These are phyloP conservation scores for Plasmodium billcollinsi DNA, from an alignment of 169 alveolate species.

Conservation along the genomic window DNA sequence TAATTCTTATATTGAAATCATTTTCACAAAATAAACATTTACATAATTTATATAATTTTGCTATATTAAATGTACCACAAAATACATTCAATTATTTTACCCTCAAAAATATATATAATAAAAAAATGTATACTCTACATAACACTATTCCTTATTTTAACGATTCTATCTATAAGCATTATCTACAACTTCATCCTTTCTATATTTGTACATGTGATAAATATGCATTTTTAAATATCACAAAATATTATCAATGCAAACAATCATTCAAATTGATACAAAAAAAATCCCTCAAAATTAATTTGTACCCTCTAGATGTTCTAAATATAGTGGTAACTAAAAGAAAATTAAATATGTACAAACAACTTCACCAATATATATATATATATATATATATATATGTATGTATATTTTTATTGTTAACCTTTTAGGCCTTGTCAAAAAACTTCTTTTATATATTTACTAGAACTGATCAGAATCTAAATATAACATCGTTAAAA, in stretches of 20 bases:
- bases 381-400: not conserved
- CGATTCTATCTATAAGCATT: conserved; percentile 1
- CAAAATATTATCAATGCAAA: conserved; percentile 31
- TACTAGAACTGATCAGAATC: conserved; percentile 22
- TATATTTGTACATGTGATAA: conserved; percentile 50
- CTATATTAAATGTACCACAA: conserved; percentile 4
- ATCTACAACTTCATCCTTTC: conserved; percentile 9
- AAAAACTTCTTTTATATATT: conserved; percentile 52
- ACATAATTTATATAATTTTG: conserved; percentile 12
- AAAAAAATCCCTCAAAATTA: conserved; percentile 12
- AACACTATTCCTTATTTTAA: conserved; percentile 19
- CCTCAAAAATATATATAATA: conserved; percentile 17
- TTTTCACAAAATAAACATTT: conserved; percentile 25
- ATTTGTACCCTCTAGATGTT: conserved; percentile 24
- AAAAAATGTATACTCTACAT: conserved; percentile 1
- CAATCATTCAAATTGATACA: conserved; percentile 15
- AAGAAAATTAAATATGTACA: not conserved
- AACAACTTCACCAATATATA: too few species aligned
- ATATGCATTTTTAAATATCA: conserved; percentile 18
- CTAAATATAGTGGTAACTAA: conserved; percentile 25
- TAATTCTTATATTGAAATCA: conserved; percentile 13
- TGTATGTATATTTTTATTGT: not conserved
- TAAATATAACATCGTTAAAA: conserved; percentile 49
- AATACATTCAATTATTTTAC: conserved; percentile 45
- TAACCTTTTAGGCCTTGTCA: conserved; percentile 30